These are phyloP conservation scores for Fusarium continuum DNA, from an alignment of 2,329 filamentous ascomycete species.

Conservation along the genomic window DNA sequence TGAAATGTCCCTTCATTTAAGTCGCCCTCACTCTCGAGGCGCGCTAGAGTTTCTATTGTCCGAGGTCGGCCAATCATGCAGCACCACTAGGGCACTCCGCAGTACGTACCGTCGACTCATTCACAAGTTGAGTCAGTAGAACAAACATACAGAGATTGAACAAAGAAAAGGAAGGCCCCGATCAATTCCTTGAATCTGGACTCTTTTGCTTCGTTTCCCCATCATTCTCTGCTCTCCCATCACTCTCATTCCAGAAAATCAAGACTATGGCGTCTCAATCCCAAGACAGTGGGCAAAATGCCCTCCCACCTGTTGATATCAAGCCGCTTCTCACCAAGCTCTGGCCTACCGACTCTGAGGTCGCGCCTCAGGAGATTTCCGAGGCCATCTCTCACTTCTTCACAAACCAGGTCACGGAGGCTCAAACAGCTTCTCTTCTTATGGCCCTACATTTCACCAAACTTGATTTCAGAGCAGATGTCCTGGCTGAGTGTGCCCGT, in stretches of 20 bases:
- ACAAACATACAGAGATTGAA: constrained; percentile 29
- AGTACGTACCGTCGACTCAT: constrained; percentile 31
- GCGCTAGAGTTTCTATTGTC: constrained; percentile 26
- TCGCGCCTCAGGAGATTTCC: constrained; percentile 84
- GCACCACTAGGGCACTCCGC: constrained; percentile 24
- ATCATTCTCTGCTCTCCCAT: not conserved
- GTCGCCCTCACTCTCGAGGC: not conserved
- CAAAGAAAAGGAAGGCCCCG: constrained; percentile 12
- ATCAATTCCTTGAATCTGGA: not conserved
- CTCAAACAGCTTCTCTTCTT: constrained; percentile 86
- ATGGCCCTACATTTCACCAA: constrained; percentile 93
- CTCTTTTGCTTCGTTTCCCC: not conserved
- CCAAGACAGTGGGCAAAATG: constrained; percentile 40
- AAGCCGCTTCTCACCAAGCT: constrained; percentile 77
- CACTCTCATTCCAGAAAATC: not conserved
- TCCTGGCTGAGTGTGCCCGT: constrained; percentile 84
- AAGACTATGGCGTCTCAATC: constrained; percentile 46
- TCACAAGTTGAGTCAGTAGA: constrained; percentile 39
- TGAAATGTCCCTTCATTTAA: constrained; percentile 23
- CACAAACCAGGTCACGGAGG: constrained; percentile 85
- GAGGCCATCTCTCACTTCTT: constrained; percentile 92
- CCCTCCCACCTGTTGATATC: constrained; percentile 62
- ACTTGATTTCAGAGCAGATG: constrained; percentile 83
- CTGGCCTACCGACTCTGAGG: constrained; percentile 66
- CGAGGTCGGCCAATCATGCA: constrained; percentile 37